Conservation (phyloP, 2,329 filamentous ascomycete genomes). For the Colletotrichum truncatum region DNA sequence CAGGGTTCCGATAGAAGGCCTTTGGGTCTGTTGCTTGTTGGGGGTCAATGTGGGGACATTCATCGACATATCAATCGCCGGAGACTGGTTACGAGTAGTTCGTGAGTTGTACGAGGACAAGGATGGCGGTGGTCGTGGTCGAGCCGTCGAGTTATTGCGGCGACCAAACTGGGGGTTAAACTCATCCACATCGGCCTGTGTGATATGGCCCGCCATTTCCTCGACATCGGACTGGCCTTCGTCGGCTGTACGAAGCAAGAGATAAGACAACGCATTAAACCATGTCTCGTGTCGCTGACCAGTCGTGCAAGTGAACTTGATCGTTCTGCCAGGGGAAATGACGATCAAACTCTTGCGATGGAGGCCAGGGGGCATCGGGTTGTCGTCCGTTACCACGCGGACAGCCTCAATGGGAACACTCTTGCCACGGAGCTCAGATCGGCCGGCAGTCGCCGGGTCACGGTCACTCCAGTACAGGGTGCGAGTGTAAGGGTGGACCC, state of each 20-base stretch:
- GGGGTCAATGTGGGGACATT: conserved; percentile 66
- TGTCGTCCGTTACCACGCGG: conserved; percentile 91
- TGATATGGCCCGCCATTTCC: conserved; percentile 65
- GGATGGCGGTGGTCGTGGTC: conserved; percentile 67
- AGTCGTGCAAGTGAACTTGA: conserved; percentile 95
- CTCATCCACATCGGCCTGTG: conserved; percentile 74
- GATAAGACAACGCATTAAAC: conserved; percentile 96
- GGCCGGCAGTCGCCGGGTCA: conserved; percentile 83
- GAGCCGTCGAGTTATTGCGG: conserved; percentile 41
- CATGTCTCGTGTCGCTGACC: conserved; percentile 96
- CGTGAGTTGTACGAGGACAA: conserved; percentile 84
- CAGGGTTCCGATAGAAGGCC: conserved; percentile 57
- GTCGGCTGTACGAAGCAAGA: conserved; percentile 79
- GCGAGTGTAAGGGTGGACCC: conserved; percentile 97
- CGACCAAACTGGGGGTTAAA: conserved; percentile 76
- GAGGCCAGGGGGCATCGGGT: conserved; percentile 92
- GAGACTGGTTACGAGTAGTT: conserved; percentile 73
- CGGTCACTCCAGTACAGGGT: conserved; percentile 97
- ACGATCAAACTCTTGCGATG: conserved; percentile 94
- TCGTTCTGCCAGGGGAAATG: conserved; percentile 84
- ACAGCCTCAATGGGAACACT: conserved; percentile 95
- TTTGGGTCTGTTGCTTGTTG: conserved; percentile 50
- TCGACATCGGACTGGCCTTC: conserved; percentile 71
- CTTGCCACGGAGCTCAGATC: conserved; percentile 80
- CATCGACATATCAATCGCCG: conserved; percentile 58